Percentiles rank a stretch among this genome's conserved stretches.
Conservation (phyloP, 331 rosid species). For the Quercus phellos region DNA sequence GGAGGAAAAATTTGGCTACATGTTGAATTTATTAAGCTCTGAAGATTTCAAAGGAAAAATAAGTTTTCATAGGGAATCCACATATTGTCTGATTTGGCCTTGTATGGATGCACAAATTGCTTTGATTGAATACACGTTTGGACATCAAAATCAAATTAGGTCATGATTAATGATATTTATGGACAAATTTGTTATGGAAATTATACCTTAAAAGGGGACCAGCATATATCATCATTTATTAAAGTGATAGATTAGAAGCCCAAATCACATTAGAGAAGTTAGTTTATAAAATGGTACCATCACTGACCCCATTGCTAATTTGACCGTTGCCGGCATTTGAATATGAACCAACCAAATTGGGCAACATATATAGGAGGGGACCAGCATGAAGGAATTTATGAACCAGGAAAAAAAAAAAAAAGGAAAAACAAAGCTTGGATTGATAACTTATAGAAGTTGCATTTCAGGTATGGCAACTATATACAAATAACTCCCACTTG, state of each 20-base stretch:
- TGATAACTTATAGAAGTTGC: not conserved
- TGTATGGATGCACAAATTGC: too few species aligned
- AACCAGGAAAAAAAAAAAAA: too few species aligned
- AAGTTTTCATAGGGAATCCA: too few species aligned
- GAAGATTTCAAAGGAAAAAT: too few species aligned
- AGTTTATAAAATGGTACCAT: constrained; percentile 1
- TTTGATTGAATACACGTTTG: too few species aligned
- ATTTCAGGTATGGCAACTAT: not conserved
- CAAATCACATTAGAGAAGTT: constrained; percentile 8
- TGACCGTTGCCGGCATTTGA: constrained; percentile 33
- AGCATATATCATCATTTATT: too few species aligned
- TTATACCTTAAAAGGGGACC: too few species aligned
- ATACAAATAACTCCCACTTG: too few species aligned
- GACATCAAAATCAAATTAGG: too few species aligned
- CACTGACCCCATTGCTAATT: not conserved
- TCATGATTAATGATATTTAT: too few species aligned
- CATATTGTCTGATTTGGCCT: too few species aligned
- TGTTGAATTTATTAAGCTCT: not conserved
- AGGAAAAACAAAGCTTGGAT: not conserved
- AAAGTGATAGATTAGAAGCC: not conserved
- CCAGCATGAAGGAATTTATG: not conserved
- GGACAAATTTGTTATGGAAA: too few species aligned
- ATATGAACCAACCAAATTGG: constrained; percentile 31
- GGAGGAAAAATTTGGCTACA: not conserved
- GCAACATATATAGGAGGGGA: constrained; percentile 13